A percentile compares a stretch with the other conserved stretches of the same genome.
Conservation (phyloP, 208 protist genomes). For the Phytomonas francai region DNA sequence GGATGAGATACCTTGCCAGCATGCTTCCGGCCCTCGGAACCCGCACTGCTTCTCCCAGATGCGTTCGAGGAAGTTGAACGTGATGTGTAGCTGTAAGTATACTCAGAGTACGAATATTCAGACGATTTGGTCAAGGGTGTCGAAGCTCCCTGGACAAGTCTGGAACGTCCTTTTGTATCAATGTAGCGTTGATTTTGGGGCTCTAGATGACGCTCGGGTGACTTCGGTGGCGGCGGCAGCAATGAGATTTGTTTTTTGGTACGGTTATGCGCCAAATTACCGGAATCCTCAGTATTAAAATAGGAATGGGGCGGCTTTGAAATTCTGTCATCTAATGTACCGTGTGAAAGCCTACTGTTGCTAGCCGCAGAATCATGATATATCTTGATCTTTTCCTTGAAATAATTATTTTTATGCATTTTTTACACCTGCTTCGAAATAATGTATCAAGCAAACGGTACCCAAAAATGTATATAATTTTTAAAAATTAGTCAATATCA, state of each 20-base stretch:
- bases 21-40: neutral
- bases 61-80: neutral
- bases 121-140: neutral
- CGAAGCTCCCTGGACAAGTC: neutral
- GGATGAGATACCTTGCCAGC: slow-evolving; percentile 3
- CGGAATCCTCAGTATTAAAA: neutral
- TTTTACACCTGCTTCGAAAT: neutral
- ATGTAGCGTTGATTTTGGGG: neutral
- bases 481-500: neutral
- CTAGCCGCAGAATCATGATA: neutral
- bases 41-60: slow-evolving; percentile 15
- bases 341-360: neutral
- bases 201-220: neutral
- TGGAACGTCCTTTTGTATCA: neutral
- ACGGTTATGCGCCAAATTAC: neutral
- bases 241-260: neutral
- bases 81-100: slow-evolving; percentile 11
- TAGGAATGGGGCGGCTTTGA: neutral
- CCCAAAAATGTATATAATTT: neutral
- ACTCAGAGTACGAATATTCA: slow-evolving; percentile 9
- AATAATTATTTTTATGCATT: neutral
- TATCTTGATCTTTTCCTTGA: neutral
- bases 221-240: neutral
- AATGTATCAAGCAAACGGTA: neutral
- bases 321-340: neutral